A percentile compares a stretch with the other conserved stretches of the same genome.
Conservation (phyloP, 805 yeast genomes). For the Schwanniomyces pseudopolymorphus region DNA sequence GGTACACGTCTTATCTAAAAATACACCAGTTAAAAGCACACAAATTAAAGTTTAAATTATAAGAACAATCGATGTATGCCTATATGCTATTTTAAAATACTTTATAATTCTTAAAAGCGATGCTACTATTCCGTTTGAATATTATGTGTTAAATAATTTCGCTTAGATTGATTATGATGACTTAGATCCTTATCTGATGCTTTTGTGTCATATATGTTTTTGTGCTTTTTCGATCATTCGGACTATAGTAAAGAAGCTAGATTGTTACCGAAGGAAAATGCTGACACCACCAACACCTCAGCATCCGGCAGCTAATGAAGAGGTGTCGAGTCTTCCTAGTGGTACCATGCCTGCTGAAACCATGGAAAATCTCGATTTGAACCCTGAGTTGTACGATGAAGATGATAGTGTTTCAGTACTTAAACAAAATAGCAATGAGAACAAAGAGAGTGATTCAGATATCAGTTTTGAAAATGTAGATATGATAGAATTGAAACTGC, state of each 20-base stretch:
- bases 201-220: neutral
- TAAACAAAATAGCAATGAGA: neutral
- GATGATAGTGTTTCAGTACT: slow-evolving; percentile 8
- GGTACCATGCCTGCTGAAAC: slow-evolving; percentile 18
- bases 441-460: neutral
- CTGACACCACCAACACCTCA: slow-evolving; percentile 32
- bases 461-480: slow-evolving; percentile 7
- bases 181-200: slow-evolving; percentile 3
- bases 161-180: neutral
- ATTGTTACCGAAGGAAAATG: slow-evolving; percentile 5
- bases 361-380: slow-evolving; percentile 33
- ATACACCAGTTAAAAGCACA: neutral
- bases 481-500: slow-evolving; percentile 7
- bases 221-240: slow-evolving; percentile 5
- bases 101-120: neutral
- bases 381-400: slow-evolving; percentile 38
- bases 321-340: slow-evolving; percentile 25
- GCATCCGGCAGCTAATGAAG: slow-evolving; percentile 36
- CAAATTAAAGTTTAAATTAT: neutral
- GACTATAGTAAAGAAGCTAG: neutral
- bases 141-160: neutral
- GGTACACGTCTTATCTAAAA: neutral
- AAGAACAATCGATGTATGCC: neutral
- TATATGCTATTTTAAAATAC: neutral
- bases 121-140: neutral